Conservation (phyloP, 306 rosid species). For the Rosa chinensis region DNA sequence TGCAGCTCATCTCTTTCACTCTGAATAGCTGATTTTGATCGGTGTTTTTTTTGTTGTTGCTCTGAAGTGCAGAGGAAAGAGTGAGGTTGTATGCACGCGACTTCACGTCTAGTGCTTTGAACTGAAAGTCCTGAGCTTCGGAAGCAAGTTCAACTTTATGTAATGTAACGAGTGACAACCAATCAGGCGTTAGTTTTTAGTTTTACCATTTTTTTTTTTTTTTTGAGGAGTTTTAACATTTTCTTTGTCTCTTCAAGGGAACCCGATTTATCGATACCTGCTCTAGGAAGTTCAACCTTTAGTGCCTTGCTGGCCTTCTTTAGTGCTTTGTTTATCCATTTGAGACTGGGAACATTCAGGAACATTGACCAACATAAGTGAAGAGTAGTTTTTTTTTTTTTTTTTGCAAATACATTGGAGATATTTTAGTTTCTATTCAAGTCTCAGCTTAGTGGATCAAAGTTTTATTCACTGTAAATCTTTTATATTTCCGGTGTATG, state of each 20-base stretch:
- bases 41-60: background rate
- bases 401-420: too few relatives aligned
- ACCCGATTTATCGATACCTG: background rate
- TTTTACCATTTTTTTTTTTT: background rate
- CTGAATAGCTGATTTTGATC: background rate
- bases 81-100: background rate
- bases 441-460: too few relatives aligned
- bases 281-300: background rate
- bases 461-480: too few relatives aligned
- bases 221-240: background rate
- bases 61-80: background rate
- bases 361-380: too few relatives aligned
- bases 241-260: background rate
- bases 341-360: too few relatives aligned
- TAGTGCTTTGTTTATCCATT: conserved; percentile 26
- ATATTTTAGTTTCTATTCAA: too few relatives aligned
- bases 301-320: background rate
- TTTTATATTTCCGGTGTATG: too few relatives aligned
- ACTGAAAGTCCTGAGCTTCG: background rate
- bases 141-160: background rate
- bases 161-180: background rate
- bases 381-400: too few relatives aligned
- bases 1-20: conserved; percentile 14
- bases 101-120: background rate
- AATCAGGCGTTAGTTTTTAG: background rate